These are phyloP conservation scores for Globisporangium iwayamae DNA, from an alignment of 352 stramenopile genomes.

Conservation along the genomic window DNA sequence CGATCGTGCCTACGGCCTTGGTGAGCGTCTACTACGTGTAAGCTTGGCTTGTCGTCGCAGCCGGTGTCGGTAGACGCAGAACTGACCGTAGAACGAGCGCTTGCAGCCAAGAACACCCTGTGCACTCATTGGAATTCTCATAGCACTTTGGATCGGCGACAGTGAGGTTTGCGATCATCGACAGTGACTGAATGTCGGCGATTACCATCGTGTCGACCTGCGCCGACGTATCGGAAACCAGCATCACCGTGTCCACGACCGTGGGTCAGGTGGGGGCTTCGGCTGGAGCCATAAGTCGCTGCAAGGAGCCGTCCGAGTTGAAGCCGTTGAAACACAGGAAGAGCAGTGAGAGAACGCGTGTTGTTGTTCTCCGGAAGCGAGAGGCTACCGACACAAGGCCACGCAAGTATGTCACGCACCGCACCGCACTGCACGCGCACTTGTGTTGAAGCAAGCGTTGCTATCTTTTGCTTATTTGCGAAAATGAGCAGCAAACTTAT, in stretches of 20 bases:
- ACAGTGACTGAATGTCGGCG: constrained; percentile 39
- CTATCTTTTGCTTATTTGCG: too few relatives aligned
- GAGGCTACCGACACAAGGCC: too few relatives aligned
- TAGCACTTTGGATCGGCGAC: constrained; percentile 62
- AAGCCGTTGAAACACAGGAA: too few relatives aligned
- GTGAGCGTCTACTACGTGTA: not conserved
- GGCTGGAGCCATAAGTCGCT: too few relatives aligned
- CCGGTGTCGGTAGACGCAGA: constrained; percentile 25
- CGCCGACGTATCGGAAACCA: constrained; percentile 24
- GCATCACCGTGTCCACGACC: constrained; percentile 31
- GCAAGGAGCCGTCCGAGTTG: too few relatives aligned
- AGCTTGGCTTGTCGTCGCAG: constrained; percentile 1
- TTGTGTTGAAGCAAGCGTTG: too few relatives aligned
- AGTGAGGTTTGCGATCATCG: constrained; percentile 34
- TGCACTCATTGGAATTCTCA: constrained; percentile 49
- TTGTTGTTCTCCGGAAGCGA: too few relatives aligned
- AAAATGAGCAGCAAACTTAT: too few relatives aligned
- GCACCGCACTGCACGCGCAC: too few relatives aligned
- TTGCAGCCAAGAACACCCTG: constrained; percentile 48
- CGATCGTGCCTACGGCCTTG: constrained; percentile 21
- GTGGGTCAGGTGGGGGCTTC: constrained; percentile 9
- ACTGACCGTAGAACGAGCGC: constrained; percentile 48
- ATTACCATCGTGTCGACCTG: constrained; percentile 21
- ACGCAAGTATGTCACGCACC: too few relatives aligned
- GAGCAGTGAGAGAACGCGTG: too few relatives aligned